These are phyloP conservation scores for Pythium phragmiticola DNA, from an alignment of 352 stramenopile genomes.

Conservation along the genomic window DNA sequence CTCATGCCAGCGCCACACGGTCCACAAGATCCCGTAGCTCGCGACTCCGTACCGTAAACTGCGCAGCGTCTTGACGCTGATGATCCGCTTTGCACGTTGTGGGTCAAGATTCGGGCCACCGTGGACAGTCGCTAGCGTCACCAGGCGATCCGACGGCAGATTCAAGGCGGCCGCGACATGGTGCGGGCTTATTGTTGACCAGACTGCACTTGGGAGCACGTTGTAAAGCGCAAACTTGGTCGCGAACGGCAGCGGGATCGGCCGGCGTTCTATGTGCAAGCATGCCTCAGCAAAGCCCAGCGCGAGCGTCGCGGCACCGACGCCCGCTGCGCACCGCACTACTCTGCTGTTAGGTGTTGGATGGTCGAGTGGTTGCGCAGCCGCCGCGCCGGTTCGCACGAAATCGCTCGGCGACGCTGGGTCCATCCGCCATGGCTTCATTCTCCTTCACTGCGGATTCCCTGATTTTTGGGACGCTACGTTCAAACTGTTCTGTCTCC, in stretches of 20 bases:
- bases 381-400: constrained; percentile 3
- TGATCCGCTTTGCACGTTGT: constrained; percentile 32
- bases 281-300: constrained; percentile 70
- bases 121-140: constrained; percentile 19
- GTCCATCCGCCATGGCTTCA: constrained; percentile 21
- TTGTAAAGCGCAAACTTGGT: constrained; percentile 57
- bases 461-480: neutral
- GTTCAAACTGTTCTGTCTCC: constrained; percentile 1
- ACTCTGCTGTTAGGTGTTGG: neutral
- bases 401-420: constrained; percentile 24
- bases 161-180: constrained; percentile 41
- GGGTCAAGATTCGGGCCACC: constrained; percentile 12
- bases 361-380: neutral
- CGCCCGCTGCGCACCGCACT: neutral
- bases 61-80: constrained; percentile 49
- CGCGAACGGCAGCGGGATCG: constrained; percentile 71
- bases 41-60: constrained; percentile 43
- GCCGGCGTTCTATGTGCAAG: constrained; percentile 47
- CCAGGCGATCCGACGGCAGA: constrained; percentile 34
- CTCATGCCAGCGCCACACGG: constrained; percentile 40
- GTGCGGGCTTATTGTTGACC: constrained; percentile 44
- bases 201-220: constrained; percentile 61
- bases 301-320: constrained; percentile 33
- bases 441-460: constrained; percentile 1
- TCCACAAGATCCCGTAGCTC: constrained; percentile 68